A percentile compares a stretch with the other conserved stretches of the same genome.
phyloP scores from a whole-genome alignment of 1,284 basidiomycete genomes.

The Cutaneotrichosporon cyanovorans region DNA sequence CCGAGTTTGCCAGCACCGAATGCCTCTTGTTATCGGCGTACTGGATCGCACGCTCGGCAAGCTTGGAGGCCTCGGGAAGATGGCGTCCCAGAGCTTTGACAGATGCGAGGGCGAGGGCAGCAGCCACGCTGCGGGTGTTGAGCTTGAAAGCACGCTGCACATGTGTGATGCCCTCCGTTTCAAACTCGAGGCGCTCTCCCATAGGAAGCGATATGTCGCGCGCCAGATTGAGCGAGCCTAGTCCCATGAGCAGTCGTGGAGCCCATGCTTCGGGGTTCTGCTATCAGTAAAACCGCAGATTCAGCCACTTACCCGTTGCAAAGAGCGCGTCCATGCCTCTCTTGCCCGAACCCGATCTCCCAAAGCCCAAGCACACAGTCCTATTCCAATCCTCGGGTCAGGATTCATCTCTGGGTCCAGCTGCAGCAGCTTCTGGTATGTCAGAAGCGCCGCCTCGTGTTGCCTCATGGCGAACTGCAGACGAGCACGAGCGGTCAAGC shows the following conservation, averaged over 20 bases:
- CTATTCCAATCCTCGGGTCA: conserved; percentile 87
- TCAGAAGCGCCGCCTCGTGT: conserved; percentile 66
- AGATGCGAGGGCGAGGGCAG: conserved; percentile 30
- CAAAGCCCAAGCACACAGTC: conserved; percentile 80
- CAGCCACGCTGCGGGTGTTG: conserved; percentile 35
- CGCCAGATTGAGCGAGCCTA: conserved; percentile 72
- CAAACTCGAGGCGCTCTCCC: conserved; percentile 28
- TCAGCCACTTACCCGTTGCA: conserved; percentile 61
- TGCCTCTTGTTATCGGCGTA: conserved; percentile 78
- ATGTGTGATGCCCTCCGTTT: conserved; percentile 30
- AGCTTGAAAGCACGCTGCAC: conserved; percentile 37
- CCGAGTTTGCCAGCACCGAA: conserved; percentile 70
- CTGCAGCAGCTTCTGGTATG: conserved; percentile 74
- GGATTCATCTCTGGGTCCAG: conserved; percentile 70
- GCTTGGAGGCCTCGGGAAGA: conserved; percentile 64
- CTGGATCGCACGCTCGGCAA: conserved; percentile 85
- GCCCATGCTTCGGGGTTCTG: conserved; percentile 72
- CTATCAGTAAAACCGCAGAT: conserved; percentile 6
- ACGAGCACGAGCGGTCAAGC: conserved; percentile 55
- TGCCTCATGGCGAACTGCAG: conserved; percentile 71
- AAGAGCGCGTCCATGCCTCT: conserved; percentile 76
- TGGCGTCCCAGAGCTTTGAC: conserved; percentile 30
- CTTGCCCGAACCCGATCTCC: conserved; percentile 70
- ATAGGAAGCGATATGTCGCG: conserved; percentile 54
- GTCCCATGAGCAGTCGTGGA: conserved; percentile 67